A percentile compares a stretch with the other conserved stretches of the same genome.
These are phyloP conservation scores for Pseudogymnoascus sp. DNA, from an alignment of 2,329 filamentous ascomycete species.

Conservation along the genomic window DNA sequence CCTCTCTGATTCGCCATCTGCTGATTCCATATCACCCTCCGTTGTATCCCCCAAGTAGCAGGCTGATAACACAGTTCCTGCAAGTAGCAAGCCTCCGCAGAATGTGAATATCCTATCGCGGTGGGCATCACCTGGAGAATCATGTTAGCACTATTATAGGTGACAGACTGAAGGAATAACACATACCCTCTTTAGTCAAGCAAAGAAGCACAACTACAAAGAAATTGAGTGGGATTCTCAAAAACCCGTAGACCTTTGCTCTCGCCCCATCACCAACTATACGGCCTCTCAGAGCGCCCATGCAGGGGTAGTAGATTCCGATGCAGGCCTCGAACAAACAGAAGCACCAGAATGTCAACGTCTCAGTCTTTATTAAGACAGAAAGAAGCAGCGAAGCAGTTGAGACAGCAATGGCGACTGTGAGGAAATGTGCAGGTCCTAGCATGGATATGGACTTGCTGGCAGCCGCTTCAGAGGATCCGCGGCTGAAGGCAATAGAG, in stretches of 20 bases:
- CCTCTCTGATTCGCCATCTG: not conserved
- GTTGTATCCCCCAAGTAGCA: not conserved
- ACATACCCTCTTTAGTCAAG: slow-evolving; percentile 35
- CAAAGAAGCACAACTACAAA: slow-evolving; percentile 45
- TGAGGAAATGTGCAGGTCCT: slow-evolving; percentile 26
- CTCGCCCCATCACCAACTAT: slow-evolving; percentile 47
- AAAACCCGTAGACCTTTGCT: slow-evolving; percentile 46
- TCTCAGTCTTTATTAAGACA: slow-evolving; percentile 35
- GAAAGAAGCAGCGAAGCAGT: slow-evolving; percentile 34
- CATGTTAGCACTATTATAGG: slow-evolving; percentile 7
- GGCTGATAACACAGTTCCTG: not conserved
- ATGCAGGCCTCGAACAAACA: slow-evolving; percentile 50
- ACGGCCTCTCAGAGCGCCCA: slow-evolving; percentile 45
- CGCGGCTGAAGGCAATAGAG: slow-evolving; percentile 42
- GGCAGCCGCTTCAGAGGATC: not conserved
- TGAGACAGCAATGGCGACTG: slow-evolving; percentile 33
- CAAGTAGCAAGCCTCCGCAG: slow-evolving; percentile 7
- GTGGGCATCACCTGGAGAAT: not conserved
- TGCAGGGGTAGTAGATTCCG: slow-evolving; percentile 49
- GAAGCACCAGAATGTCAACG: slow-evolving; percentile 45
- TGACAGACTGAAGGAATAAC: not conserved
- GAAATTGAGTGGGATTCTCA: slow-evolving; percentile 51
- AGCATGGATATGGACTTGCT: slow-evolving; percentile 22
- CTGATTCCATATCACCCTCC: not conserved
- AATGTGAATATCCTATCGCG: slow-evolving; percentile 8